phyloP scores from a whole-genome alignment of 2,329 filamentous ascomycete genomes.

The Tricladium varicosporioides region DNA sequence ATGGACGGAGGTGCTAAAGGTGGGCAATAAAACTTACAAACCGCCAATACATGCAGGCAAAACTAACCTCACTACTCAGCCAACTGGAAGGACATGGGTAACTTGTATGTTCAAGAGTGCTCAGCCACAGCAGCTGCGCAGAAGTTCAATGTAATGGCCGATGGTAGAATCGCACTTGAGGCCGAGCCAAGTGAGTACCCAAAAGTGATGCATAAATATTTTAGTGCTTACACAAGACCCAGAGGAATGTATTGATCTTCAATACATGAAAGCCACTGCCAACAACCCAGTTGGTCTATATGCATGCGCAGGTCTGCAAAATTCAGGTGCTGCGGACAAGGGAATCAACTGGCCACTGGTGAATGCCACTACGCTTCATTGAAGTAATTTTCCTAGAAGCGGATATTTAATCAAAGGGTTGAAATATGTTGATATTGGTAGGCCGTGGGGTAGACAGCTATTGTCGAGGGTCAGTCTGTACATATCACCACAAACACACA shows the following conservation, averaged over 20 bases:
- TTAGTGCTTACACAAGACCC: constrained; percentile 1
- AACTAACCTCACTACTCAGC: background rate
- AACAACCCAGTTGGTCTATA: constrained; percentile 22
- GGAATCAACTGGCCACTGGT: constrained; percentile 22
- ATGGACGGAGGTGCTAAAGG: constrained; percentile 19
- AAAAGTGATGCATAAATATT: background rate
- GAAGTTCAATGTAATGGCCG: constrained; percentile 20
- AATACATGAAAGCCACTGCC: constrained; percentile 16
- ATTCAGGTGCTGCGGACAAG: constrained; percentile 18
- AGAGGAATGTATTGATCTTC: constrained; percentile 22
- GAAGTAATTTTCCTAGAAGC: too few relatives aligned
- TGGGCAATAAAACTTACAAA: background rate
- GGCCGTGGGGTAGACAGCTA: too few relatives aligned
- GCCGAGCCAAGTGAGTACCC: constrained; percentile 13
- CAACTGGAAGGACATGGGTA: constrained; percentile 23
- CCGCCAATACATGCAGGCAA: too few relatives aligned
- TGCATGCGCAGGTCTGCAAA: constrained; percentile 16
- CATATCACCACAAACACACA: too few relatives aligned
- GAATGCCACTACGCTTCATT: constrained; percentile 3
- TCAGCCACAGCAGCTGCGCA: constrained; percentile 6
- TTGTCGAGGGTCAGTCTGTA: too few relatives aligned
- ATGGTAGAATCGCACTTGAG: constrained; percentile 18
- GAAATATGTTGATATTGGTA: too few relatives aligned
- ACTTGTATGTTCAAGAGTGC: constrained; percentile 12
- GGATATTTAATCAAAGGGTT: too few relatives aligned